Conservation (phyloP, 2,329 filamentous ascomycete species). For the Sclerotinia minor region DNA sequence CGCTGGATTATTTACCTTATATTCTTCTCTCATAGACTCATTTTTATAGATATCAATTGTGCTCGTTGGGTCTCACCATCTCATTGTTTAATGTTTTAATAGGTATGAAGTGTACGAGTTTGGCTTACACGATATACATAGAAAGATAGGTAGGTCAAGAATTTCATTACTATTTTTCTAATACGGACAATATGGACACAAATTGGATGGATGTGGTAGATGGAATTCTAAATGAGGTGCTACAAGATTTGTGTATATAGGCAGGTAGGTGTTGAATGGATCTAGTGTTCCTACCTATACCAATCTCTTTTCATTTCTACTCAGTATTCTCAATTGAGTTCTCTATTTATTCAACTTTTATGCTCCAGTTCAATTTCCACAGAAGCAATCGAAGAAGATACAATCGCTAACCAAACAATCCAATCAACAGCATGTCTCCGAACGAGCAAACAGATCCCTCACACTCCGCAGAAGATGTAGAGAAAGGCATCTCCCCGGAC, state of each 20-base stretch:
- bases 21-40: background rate
- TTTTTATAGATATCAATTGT: background rate
- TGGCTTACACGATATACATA: slow-evolving; percentile 7
- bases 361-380: background rate
- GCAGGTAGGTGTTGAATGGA: background rate
- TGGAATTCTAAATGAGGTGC: slow-evolving; percentile 8
- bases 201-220: background rate
- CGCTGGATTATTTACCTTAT: background rate
- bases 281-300: background rate
- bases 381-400: background rate
- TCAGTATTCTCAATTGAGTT: background rate
- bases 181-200: background rate
- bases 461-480: slow-evolving; percentile 9
- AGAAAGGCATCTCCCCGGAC: slow-evolving; percentile 3
- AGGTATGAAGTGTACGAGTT: background rate
- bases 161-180: background rate
- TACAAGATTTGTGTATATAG: background rate
- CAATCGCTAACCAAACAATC: background rate
- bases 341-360: background rate
- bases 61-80: background rate
- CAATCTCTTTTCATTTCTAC: background rate
- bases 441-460: slow-evolving; percentile 6
- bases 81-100: slow-evolving; percentile 13
- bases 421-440: slow-evolving; percentile 12
- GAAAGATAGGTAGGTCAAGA: background rate